These are phyloP conservation scores for Cytospora schulzeri DNA, from an alignment of 2,329 filamentous ascomycete species.

Conservation along the genomic window DNA sequence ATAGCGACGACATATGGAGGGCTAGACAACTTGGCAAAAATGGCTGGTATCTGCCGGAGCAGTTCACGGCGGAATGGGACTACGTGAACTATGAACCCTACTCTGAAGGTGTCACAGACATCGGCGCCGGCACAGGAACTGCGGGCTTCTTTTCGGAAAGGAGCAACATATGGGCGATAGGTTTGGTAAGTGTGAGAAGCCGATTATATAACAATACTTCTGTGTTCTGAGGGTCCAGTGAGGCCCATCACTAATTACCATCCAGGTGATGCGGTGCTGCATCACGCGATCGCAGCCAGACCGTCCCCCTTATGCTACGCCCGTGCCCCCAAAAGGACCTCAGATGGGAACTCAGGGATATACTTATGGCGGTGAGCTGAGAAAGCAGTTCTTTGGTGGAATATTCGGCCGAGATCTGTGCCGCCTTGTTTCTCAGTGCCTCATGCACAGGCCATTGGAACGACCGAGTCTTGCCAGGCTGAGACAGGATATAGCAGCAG, in stretches of 20 bases:
- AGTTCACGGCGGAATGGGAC: constrained; percentile 17
- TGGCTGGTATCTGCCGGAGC: constrained; percentile 5
- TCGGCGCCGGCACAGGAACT: background rate
- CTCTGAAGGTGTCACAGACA: constrained; percentile 9
- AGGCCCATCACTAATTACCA: background rate
- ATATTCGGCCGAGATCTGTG: constrained; percentile 4
- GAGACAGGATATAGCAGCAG: background rate
- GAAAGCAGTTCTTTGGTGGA: background rate
- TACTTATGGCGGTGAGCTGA: constrained; percentile 17
- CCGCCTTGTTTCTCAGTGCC: constrained; percentile 1
- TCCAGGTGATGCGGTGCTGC: background rate
- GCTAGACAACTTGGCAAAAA: background rate
- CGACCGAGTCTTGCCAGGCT: background rate
- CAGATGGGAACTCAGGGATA: constrained; percentile 1
- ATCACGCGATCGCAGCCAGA: background rate
- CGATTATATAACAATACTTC: background rate
- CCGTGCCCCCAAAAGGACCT: background rate
- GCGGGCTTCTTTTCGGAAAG: background rate
- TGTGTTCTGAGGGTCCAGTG: no score
- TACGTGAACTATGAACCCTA: constrained; percentile 19
- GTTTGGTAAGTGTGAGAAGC: background rate
- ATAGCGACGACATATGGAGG: background rate
- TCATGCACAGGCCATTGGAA: constrained; percentile 3
- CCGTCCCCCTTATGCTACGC: background rate
- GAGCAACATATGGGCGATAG: constrained; percentile 12